These are phyloP conservation scores for Astrothelium subdiscretum DNA, from an alignment of 495 filamentous ascomycete species.

Conservation along the genomic window DNA sequence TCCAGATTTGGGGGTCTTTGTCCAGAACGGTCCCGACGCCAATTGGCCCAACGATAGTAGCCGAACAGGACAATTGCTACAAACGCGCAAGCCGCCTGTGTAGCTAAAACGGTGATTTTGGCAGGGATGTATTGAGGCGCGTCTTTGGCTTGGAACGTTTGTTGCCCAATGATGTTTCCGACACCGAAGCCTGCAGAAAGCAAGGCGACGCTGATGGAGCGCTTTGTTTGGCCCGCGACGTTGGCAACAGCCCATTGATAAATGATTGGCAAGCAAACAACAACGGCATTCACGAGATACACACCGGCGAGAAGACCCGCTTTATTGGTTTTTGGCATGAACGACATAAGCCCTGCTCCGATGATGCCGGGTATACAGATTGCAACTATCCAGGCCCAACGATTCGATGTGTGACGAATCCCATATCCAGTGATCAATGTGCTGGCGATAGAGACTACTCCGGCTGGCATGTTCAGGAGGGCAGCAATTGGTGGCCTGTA, in stretches of 20 bases:
- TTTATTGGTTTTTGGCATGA: slow-evolving; percentile 36
- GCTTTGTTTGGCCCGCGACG: slow-evolving; percentile 38
- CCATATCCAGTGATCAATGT: slow-evolving; percentile 43
- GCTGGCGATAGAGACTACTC: slow-evolving; percentile 18
- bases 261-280: slow-evolving; percentile 33
- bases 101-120: slow-evolving; percentile 17
- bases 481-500: slow-evolving; percentile 5
- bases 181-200: slow-evolving; percentile 48
- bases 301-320: slow-evolving; percentile 48
- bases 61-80: not conserved
- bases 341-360: slow-evolving; percentile 50
- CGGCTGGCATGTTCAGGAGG: slow-evolving; percentile 12
- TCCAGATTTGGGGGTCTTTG: not conserved
- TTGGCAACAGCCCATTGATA: slow-evolving; percentile 41
- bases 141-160: slow-evolving; percentile 42
- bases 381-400: slow-evolving; percentile 39
- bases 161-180: slow-evolving; percentile 52
- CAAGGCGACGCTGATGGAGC: slow-evolving; percentile 43
- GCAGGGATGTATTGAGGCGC: slow-evolving; percentile 27
- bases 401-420: slow-evolving; percentile 33
- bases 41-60: slow-evolving; percentile 2
- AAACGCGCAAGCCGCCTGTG: not conserved
- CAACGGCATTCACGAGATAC: slow-evolving; percentile 49
- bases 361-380: slow-evolving; percentile 40
- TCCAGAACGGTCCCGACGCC: not conserved